These are phyloP conservation scores for Penicillium brevicompactum DNA, from an alignment of 2,329 filamentous ascomycete genomes.

Conservation along the genomic window DNA sequence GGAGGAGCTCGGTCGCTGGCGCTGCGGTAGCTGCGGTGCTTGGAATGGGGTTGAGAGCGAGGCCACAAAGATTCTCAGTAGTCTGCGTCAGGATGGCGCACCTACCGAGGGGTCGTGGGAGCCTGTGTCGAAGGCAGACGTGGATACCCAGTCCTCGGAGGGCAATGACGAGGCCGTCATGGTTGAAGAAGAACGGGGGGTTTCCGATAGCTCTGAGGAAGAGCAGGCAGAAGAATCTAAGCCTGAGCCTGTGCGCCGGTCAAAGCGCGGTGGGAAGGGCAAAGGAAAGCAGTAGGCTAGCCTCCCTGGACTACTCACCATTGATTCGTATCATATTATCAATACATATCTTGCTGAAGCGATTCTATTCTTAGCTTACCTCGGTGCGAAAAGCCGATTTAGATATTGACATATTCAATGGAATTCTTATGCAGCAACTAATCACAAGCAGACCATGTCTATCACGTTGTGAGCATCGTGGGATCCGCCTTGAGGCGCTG, in stretches of 20 bases:
- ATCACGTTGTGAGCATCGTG: not conserved
- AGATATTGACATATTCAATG: not conserved
- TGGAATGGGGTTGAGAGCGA: conserved; percentile 83
- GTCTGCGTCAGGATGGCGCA: conserved; percentile 50
- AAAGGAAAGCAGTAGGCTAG: conserved; percentile 25
- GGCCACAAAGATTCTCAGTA: conserved; percentile 69
- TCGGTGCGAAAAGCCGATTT: not conserved
- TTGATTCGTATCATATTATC: not conserved
- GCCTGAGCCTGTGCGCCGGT: conserved; percentile 21
- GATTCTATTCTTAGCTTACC: not conserved
- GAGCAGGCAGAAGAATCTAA: conserved; percentile 14
- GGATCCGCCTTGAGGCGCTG: conserved; percentile 12
- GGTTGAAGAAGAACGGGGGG: conserved; percentile 31
- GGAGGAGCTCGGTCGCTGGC: conserved; percentile 82
- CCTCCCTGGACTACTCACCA: not conserved
- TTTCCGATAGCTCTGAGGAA: conserved; percentile 25
- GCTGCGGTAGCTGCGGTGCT: conserved; percentile 79
- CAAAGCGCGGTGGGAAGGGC: conserved; percentile 30
- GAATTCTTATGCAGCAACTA: not conserved
- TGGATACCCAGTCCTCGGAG: conserved; percentile 18
- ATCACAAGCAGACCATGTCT: too few relatives aligned
- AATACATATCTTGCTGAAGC: not conserved
- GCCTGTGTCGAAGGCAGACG: conserved; percentile 23
- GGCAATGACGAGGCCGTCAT: conserved; percentile 31
- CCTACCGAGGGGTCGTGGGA: conserved; percentile 24